A percentile compares a stretch with the other conserved stretches of the same genome.
These are phyloP conservation scores for Aleurites moluccanus DNA, from an alignment of 441 rosid genomes.

Conservation along the genomic window DNA sequence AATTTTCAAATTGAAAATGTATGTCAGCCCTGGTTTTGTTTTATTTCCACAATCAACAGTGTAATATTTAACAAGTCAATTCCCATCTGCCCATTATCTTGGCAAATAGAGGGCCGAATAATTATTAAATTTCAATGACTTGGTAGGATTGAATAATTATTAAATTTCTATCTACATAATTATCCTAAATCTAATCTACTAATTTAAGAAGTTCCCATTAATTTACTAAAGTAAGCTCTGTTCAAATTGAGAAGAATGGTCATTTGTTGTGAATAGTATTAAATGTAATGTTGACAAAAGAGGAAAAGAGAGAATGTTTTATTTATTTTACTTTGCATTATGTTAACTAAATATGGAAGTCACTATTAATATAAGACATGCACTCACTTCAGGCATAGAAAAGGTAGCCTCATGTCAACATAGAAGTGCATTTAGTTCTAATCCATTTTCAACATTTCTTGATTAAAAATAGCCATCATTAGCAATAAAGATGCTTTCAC, in stretches of 20 bases:
- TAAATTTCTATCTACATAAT: background rate
- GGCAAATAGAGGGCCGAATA: background rate
- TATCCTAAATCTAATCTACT: background rate
- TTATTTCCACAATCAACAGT: background rate
- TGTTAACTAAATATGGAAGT: slow-evolving; percentile 3
- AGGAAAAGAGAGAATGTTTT: background rate
- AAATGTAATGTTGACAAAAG: slow-evolving; percentile 9
- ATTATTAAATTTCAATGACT: background rate
- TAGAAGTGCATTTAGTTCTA: background rate
- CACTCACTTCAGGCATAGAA: background rate
- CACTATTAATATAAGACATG: background rate
- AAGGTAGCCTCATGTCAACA: background rate
- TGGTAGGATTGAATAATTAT: background rate
- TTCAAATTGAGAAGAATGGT: background rate
- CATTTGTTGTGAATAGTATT: background rate
- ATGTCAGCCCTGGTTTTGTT: background rate
- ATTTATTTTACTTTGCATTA: background rate
- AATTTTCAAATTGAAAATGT: background rate
- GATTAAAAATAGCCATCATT: background rate
- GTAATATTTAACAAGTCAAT: background rate
- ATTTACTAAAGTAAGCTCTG: background rate
- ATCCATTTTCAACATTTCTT: background rate
- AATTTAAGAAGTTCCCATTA: background rate
- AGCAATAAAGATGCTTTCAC: background rate
- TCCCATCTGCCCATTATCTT: background rate